Percentiles rank a stretch among this genome's conserved stretches.
phyloP scores from a whole-genome alignment of 2,329 filamentous ascomycete species.

The Microascus cirrosus region DNA sequence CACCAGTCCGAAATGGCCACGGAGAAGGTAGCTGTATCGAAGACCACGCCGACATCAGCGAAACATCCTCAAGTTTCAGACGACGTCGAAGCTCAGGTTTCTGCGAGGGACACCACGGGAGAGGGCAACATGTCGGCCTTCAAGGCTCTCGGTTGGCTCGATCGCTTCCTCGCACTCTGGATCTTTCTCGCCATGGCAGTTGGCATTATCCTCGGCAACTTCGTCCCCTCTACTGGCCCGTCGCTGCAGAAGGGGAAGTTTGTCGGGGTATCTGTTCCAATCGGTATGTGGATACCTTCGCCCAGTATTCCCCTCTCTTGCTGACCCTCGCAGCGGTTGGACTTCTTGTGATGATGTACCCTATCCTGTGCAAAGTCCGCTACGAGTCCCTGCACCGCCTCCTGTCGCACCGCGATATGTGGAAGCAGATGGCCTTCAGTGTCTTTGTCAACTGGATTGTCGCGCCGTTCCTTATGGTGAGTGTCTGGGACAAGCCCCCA shows the following conservation, averaged over 20 bases:
- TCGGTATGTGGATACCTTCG: constrained; percentile 39
- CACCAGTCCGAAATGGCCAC: background rate
- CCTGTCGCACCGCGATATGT: constrained; percentile 50
- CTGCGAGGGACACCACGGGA: no score
- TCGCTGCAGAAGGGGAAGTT: constrained; percentile 61
- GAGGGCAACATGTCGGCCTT: background rate
- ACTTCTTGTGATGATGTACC: constrained; percentile 87
- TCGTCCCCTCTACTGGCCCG: constrained; percentile 49
- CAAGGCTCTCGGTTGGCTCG: constrained; percentile 45
- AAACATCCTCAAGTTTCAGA: background rate
- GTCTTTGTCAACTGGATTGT: constrained; percentile 74
- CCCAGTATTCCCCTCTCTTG: background rate
- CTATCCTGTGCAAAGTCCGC: constrained; percentile 77
- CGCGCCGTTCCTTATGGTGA: constrained; percentile 71
- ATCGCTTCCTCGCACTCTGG: constrained; percentile 58
- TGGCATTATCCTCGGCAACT: constrained; percentile 67
- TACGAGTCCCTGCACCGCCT: constrained; percentile 64
- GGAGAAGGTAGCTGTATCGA: background rate
- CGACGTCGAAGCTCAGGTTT: background rate
- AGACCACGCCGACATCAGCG: background rate
- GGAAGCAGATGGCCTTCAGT: constrained; percentile 71
- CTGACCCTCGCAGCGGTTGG: constrained; percentile 47
- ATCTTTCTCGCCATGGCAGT: constrained; percentile 69
- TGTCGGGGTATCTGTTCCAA: constrained; percentile 56
- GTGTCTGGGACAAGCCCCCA: no score